phyloP scores from a whole-genome alignment of 148 eudicot species.

The Suaeda aralocaspica region DNA sequence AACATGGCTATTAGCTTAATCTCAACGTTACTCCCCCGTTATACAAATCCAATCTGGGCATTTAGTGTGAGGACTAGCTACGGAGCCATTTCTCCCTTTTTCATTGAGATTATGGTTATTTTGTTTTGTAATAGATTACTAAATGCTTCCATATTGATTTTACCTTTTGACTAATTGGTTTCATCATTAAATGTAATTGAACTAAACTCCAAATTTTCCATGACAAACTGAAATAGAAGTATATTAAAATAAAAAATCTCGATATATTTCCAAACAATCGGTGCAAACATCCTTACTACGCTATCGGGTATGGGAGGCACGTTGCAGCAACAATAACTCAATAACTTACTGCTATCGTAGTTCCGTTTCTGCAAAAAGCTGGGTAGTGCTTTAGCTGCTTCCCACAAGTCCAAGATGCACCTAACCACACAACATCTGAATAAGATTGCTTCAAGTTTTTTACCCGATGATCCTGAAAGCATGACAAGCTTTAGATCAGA shows the following conservation, averaged over 20 bases:
- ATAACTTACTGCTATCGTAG: slow-evolving; percentile 73
- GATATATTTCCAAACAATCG: not conserved
- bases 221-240: too few relatives aligned
- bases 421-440: slow-evolving; percentile 83
- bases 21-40: not conserved
- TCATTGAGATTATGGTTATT: not conserved
- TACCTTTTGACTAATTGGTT: not conserved
- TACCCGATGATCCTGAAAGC: slow-evolving; percentile 49
- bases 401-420: slow-evolving; percentile 76
- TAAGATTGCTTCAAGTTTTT: slow-evolving; percentile 46
- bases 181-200: not conserved
- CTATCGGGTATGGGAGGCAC: not conserved
- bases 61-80: not conserved
- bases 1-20: not conserved
- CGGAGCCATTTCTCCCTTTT: not conserved
- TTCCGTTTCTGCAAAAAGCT: slow-evolving; percentile 73
- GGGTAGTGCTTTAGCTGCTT: slow-evolving; percentile 89
- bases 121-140: not conserved
- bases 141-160: not conserved
- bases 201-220: not conserved
- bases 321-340: slow-evolving; percentile 5
- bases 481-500: not conserved
- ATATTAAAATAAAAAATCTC: too few relatives aligned
- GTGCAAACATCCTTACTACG: not conserved
- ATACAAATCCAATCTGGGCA: not conserved